Evolutionary conservation across 1,284 basidiomycete genomes (phyloP), one percentile per base, ranked within the genome.

Genomic region (Ganoderma sinense): DNA sequence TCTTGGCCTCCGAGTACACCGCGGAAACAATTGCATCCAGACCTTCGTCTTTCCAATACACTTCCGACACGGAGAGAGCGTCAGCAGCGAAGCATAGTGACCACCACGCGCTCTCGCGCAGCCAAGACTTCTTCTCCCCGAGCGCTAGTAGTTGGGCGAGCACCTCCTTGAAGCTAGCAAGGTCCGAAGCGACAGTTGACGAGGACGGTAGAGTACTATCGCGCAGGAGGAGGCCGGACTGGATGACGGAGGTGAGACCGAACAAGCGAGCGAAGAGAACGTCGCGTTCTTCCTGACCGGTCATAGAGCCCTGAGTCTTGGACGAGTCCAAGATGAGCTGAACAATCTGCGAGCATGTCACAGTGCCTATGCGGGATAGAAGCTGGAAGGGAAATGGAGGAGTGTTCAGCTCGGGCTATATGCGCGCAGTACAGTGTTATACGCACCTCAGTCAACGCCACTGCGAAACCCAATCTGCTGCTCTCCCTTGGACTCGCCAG

Each of bases 101-200:
- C 92, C 96, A 98, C 89, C 94, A 97, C 20, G 91, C 92, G 77
- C 94, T 94, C 82, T 99, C 97, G 53, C 93, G 86, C 68, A 99
- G 82, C 97, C 97, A 99, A 0, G 91, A 91, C 81, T 97, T 98
- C 78, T 91, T 89, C 75, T 93, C 89, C 18, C 94, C 94, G 51
- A 98, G 83, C 1, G 84, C 84, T 36, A 94, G 75, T 18, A 99
- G 86, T 70, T 92, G 84, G 20, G 84, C 81, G 69, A 97, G 79
- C 31, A 91, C 86, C n/a, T 87, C 83, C 63, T 84, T 82, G 78
- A 91, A 97, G 69, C 89, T 87, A 26, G 86, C 82, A 41, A 90
- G 75, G 2, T 87, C 88, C 0, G 92, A 89, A 0, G 87, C 83
- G 1, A 86, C 76, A 0, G 86, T 83, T 7, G 85, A 82, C 2